Evolutionary conservation across 2,329 filamentous ascomycete genomes (phyloP), one percentile per base, ranked within the genome.

Genomic region (Drechslerella stenobrocha): DNA sequence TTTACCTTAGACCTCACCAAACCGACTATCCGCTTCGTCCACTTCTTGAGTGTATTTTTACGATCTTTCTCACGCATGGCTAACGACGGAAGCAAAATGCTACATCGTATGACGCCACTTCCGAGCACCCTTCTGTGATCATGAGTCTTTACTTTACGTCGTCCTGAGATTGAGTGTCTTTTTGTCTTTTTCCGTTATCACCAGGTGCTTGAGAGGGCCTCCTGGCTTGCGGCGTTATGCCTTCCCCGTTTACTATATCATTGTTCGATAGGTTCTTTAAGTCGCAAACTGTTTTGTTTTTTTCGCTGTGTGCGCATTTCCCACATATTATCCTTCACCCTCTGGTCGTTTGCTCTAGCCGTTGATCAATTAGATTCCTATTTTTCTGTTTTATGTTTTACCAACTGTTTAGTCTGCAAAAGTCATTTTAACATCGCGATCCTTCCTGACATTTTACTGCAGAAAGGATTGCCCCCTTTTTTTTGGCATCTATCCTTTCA

Each of bases 31-130:
- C 22, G 3, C n/a, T 7, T 50, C 22, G 40, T 66, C 60, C 47
- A 59, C 63, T 67, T 67, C 63, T 67, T 60, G 63, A 60, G 50
- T 67, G 63, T 67, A 67, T 67, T 67, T 67, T 55, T 67, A 67
- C 55, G 50, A 67, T 67, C 63, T 60, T 48, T 67, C 59, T 55
- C 34, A 28, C 44, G 15, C 34, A 56, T 60, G 51, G 63, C 55
- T 60, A 45, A 58, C 44, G 55, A 67, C 63, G 45, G 55, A 67
- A 56, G 55, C 50, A 34, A 44, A 40, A 53, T 37, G 52, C 52
- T 42, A 44, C 42, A 51, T 52, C 52, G 61, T 53, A 52, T 66
- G 47, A 47, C 28, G 51, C 44, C 59, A 28, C 40, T 47, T 47
- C 5, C 6, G 18, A 47, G 44, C 44, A 26, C 26, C 22, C 5